Evolutionary conservation across 495 filamentous ascomycete genomes (phyloP), one percentile per base, ranked within the genome.

Genomic region (Hypoxylon fuscum): DNA sequence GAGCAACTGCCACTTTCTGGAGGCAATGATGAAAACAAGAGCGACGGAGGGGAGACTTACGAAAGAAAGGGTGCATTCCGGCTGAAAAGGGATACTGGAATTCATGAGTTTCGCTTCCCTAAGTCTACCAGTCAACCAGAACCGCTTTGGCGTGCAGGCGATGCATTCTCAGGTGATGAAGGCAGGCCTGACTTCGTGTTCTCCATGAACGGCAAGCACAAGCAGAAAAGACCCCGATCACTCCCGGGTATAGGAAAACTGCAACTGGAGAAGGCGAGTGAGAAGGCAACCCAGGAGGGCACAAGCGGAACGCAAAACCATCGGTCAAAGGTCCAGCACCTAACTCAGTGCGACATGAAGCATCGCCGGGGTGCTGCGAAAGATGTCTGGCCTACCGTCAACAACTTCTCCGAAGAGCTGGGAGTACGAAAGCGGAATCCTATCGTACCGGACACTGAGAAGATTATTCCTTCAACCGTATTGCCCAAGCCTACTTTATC

Each of bases 101-200:
- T 11, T 9, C 23, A 54, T 25, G 35, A 60, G 29, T 72, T 70
- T 18, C 63, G 63, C 3, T 63, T 68, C 18, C 67, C 63, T 14
- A 68, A 60, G 9, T 32, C 63, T 41, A 47, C 8, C 5, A 52
- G 42, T 49, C 59, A 66, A 49, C 46, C 42, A n/a, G 59, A 62
- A 29, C 47, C 57, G 8, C 10, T 31, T 14, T 72, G 69, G 69
- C 31, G 46, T 2, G 7, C 40, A 23, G 69, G 69, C 5, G 69
- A 72, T 17, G 69, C 63, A 6, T 72, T 72, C 37, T 68, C 69
- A 9, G 61, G 23, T 5, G 69, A 68, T 6, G 69, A 72, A 38
- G 60, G 31, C 7, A 69, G 17, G 9, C 60, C 69, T 5, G 42
- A 45, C 7, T 59, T 62, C 21, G 1, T 23, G 0, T 63, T 61